Base-by-base conservation (phyloP, 148 eudicot species). In the Salicornia ramosissima region DNA sequence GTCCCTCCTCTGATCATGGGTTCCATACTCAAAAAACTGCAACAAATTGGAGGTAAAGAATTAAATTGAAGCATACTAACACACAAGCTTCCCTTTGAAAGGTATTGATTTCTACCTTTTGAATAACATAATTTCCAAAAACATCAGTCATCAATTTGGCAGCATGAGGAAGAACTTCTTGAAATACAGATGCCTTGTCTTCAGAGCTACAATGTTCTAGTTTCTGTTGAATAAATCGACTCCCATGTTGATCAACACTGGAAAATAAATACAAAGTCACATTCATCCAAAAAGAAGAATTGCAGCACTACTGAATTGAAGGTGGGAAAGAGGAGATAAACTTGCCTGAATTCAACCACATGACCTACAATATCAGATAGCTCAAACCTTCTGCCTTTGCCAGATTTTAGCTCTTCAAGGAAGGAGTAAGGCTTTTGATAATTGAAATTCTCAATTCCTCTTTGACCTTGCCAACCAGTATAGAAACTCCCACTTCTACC, bases 101-200 rank as follows among this genome's bases (percentile, higher is more conserved):
- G 34, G 47, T 65, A 62, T 24, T 53, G 45, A 65, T 29, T 66
- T 65, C 50, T 72, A 90, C 98, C 98, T 93, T 93, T 71, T 93
- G 98, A 71, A 90, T 90, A 14, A 93, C 98, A 73, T 93, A 93
- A 78, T 93, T 93, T n/a, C 98, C 98, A 77, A 93, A 93, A 54
- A 93, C 98, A 88, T 90, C 98, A 52, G 90, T 93, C 82, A 93
- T 90, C 79, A 93, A 80, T 73, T 77, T 83, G 45, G 89, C 75
- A 67, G 92, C 88, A 80, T 90, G 86, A 59, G 98, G 98, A 42
- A 90, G 82, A 70, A 90, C 83, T 88, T 93, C 98, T 58, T 71
- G 73, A 66, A 93, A 90, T 55, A 93, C 98, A 72, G 87, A 81
- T 72, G 79, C 92, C 79, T 88, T 93, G 77, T 85, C 92, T 61